Percentiles rank a stretch among this genome's conserved stretches.
phyloP scores from a whole-genome alignment of 2,329 filamentous ascomycete species.

The Catunica adiposa region DNA sequence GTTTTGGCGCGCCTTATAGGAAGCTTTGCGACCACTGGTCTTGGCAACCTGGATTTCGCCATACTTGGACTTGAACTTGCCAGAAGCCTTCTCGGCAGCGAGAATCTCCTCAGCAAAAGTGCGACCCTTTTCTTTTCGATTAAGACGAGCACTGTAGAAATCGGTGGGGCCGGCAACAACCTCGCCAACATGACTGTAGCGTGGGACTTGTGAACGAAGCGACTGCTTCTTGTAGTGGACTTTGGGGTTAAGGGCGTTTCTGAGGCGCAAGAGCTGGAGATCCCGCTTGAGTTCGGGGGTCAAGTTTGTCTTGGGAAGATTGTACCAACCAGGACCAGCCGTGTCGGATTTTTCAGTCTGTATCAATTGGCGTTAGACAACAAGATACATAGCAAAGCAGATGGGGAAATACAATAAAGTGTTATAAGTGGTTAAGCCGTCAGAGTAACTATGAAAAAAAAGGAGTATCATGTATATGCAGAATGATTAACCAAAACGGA shows the following conservation, averaged over 20 bases:
- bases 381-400: background rate
- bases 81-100: slow-evolving; percentile 24
- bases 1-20: slow-evolving; percentile 35
- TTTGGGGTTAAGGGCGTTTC: slow-evolving; percentile 75
- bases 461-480: slow-evolving; percentile 41
- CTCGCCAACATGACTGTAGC: slow-evolving; percentile 78
- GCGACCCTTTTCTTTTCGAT: slow-evolving; percentile 73
- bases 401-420: background rate
- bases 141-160: slow-evolving; percentile 63
- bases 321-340: slow-evolving; percentile 72
- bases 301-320: slow-evolving; percentile 68
- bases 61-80: slow-evolving; percentile 75
- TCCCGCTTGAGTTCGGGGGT: slow-evolving; percentile 79
- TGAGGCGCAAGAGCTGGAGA: slow-evolving; percentile 76
- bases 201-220: slow-evolving; percentile 38
- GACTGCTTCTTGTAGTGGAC: slow-evolving; percentile 67
- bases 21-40: slow-evolving; percentile 72
- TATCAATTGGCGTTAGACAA: background rate
- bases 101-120: slow-evolving; percentile 78
- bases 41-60: slow-evolving; percentile 67
- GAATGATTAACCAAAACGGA: slow-evolving; percentile 31
- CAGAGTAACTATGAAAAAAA: slow-evolving; percentile 60
- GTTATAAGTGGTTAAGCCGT: slow-evolving; percentile 20
- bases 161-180: slow-evolving; percentile 80
- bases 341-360: slow-evolving; percentile 25